Evolutionary conservation across 768 basidiomycete species (phyloP), one percentile per base, ranked within the genome.

Genomic region (Leccinum broughii): DNA sequence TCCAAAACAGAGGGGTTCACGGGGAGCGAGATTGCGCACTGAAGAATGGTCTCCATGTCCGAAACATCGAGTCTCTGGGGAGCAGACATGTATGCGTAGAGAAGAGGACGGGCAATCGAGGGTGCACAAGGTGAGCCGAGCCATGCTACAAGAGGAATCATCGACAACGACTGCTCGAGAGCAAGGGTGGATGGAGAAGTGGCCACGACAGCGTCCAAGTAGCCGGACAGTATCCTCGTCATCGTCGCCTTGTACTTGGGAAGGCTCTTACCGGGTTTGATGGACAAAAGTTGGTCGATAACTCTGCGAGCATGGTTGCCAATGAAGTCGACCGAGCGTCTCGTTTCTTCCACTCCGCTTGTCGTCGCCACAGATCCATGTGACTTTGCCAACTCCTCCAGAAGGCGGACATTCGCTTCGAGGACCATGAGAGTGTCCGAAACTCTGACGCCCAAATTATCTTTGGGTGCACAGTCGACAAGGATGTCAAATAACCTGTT

Each of bases 401-500:
- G 66, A 24, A 70, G 64, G 17, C 68, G 70, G 6, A 78, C 59
- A 54, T 83, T 83, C 10, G 78, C 76, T 39, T 76, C 65, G 55
- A 83, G 78, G 5, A 85, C 76, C 49, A 83, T 65, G 11, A 72
- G 64, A 20, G 76, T 77, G 62, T 83, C 83, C 26, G 75, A 66
- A 3, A 66, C 30, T 9, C 74, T 75, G 26, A 82, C 65, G 15
- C 55, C 56, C 22, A 78, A 66, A 20, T 71, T 72, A 46, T 80
- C 76, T n/a, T 69, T 66, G n/a, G 62, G 54, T 6, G 76, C 74
- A 55, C 76, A 68, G 11, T 73, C 51, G 24, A 77, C 62, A 39
- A 82, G 74, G 22, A 70, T 64, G n/a, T 74, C 69, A 63, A 82
- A 87, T 4, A 88, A 62, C 56, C 78, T 74, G 67, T 89, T 85